These are phyloP conservation scores for Trichoderma afroharzianum DNA, from an alignment of 2,329 filamentous ascomycete species.

Conservation along the genomic window DNA sequence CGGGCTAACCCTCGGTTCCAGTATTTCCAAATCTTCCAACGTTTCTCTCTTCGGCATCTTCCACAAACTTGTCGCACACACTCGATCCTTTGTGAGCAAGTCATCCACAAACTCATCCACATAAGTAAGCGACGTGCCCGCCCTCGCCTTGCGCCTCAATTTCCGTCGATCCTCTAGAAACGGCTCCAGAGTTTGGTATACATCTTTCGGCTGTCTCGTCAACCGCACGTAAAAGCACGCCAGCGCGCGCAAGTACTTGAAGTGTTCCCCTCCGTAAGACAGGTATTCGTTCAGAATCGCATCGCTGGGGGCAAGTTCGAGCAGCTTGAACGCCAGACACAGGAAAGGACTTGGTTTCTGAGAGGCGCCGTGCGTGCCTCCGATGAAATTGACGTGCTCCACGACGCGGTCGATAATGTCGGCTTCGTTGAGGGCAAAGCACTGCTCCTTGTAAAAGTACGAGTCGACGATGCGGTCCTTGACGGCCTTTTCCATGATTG, in stretches of 20 bases:
- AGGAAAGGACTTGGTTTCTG: constrained; percentile 91
- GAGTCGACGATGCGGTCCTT: constrained; percentile 92
- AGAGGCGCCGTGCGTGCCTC: constrained; percentile 78
- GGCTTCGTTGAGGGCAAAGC: constrained; percentile 86
- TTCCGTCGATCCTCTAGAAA: constrained; percentile 80
- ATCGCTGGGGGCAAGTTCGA: constrained; percentile 79
- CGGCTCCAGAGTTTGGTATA: constrained; percentile 78
- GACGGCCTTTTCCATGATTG: constrained; percentile 91
- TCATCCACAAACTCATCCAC: constrained; percentile 95
- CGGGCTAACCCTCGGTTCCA: constrained; percentile 82
- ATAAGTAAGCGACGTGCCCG: constrained; percentile 71
- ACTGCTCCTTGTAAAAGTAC: constrained; percentile 99
- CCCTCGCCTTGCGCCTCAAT: constrained; percentile 70
- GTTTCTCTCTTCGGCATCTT: constrained; percentile 80
- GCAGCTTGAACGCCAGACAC: constrained; percentile 89
- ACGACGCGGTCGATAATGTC: constrained; percentile 85
- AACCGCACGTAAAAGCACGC: constrained; percentile 92
- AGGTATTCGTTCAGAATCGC: constrained; percentile 79
- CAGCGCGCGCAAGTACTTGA: constrained; percentile 84
- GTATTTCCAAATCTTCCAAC: constrained; percentile 81
- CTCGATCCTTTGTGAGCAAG: constrained; percentile 78
- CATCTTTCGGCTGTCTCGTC: constrained; percentile 75
- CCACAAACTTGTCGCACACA: constrained; percentile 89
- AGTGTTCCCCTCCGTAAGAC: constrained; percentile 67
- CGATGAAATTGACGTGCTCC: constrained; percentile 75